Evolutionary conservation across 2,329 filamentous ascomycete species (phyloP), one percentile per base, ranked within the genome.

Genomic region (Neocatenulostroma microsporum): DNA sequence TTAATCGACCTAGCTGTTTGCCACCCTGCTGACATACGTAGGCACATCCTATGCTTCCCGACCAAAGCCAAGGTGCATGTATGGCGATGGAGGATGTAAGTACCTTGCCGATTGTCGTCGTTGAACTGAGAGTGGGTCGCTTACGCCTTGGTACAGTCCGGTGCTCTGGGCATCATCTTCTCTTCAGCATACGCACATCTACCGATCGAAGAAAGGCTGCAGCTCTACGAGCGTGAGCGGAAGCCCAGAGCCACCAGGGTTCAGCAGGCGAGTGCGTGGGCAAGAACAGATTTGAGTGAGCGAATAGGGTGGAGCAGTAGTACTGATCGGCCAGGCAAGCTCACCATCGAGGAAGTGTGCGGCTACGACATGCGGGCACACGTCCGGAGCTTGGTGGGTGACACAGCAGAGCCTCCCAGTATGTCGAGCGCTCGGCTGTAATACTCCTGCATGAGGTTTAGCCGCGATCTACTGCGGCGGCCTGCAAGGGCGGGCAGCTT

Each of bases 71-170:
- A 55, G 79, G 79, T 3, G 78, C 78, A 0, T 80, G 76, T 47
- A 79, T 78, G 75, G 76, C 78, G 0, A 79, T 81, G 29, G 78
- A 82, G 53, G 78, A 82, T 41, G 74, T 76, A 0, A n/a, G n/a
- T n/a, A n/a, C n/a, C n/a, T n/a, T n/a, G n/a, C n/a, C n/a, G n/a
- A n/a, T n/a, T n/a, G n/a, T n/a, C n/a, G n/a, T n/a, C n/a, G n/a
- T n/a, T n/a, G n/a, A n/a, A n/a, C n/a, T n/a, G n/a, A n/a, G n/a
- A n/a, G n/a, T n/a, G n/a, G n/a, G n/a, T n/a, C n/a, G n/a, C n/a
- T n/a, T n/a, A n/a, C n/a, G n/a, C n/a, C n/a, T n/a, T n/a, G n/a
- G n/a, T n/a, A n/a, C n/a, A n/a, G n/a, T n/a, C n/a, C n/a, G 78
- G 73, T 0, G 74, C 74, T 0, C 55, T 82, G 0, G 78, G 78